Percentiles rank a stretch among this genome's conserved stretches.
These are phyloP conservation scores for Biscogniauxia marginata DNA, from an alignment of 2,329 filamentous ascomycete genomes.

Conservation along the genomic window DNA sequence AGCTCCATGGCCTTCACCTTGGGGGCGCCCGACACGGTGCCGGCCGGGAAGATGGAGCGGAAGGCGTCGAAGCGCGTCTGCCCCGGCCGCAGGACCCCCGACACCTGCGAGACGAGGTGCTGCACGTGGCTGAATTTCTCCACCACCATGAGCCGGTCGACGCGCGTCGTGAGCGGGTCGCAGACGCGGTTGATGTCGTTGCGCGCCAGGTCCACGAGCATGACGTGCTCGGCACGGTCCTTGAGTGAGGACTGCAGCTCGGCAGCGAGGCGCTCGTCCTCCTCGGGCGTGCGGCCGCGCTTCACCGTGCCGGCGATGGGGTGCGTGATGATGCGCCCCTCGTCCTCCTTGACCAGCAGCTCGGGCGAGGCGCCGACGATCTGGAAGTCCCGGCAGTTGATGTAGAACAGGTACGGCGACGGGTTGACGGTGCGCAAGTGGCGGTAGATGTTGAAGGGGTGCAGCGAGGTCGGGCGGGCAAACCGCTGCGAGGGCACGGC, in stretches of 20 bases:
- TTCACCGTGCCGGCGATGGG: conserved; percentile 96
- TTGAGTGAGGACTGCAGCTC: conserved; percentile 80
- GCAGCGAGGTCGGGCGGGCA: conserved; percentile 81
- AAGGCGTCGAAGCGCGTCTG: conserved; percentile 95
- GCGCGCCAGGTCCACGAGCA: conserved; percentile 92
- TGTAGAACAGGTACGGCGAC: conserved; percentile 94
- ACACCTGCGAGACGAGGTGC: conserved; percentile 94
- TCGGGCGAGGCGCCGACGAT: conserved; percentile 95
- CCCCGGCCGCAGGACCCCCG: conserved; percentile 76
- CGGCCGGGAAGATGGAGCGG: conserved; percentile 93
- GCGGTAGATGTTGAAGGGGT: conserved; percentile 98
- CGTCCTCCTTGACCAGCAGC: conserved; percentile 87
- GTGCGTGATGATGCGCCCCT: conserved; percentile 87
- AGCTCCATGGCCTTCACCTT: conserved; percentile 97
- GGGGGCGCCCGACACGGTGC: conserved; percentile 91
- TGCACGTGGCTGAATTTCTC: conserved; percentile 96
- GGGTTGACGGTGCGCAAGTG: conserved; percentile 97
- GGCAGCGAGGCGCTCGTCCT: conserved; percentile 76
- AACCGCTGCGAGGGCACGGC: conserved; percentile 94
- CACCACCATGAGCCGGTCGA: conserved; percentile 92
- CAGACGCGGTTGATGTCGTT: conserved; percentile 97
- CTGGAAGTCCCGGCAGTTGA: conserved; percentile 88
- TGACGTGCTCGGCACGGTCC: conserved; percentile 92
- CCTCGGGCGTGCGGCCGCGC: conserved; percentile 74
- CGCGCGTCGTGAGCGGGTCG: conserved; percentile 83